Base-by-base conservation (phyloP, 805 yeast genomes). In the Yarrowia sp. region DNA sequence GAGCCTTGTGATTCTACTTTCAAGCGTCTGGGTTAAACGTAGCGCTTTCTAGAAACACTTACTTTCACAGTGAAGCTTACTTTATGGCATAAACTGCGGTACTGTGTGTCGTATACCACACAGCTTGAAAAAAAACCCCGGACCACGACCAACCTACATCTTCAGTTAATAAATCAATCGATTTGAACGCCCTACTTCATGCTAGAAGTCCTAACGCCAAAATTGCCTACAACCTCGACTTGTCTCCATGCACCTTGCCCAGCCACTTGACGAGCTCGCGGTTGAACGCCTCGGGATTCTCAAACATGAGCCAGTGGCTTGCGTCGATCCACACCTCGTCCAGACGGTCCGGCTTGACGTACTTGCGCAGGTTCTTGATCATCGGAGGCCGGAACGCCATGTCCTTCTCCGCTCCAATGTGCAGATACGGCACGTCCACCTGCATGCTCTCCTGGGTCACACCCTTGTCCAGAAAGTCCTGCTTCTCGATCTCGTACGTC, bases 381-480 rank as follows among this genome's bases (percentile, higher is more conserved):
- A 55, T 55, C 12, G 27, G 27, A 6, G 61, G 61, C 21, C 36
- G 35, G 47, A 55, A 55, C 3, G 62, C 62, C 60, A 44, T 33
- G 9, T 59, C 62, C 31, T 49, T 21, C 18, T 42, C 58, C 2
- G 62, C 62, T 7, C 60, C 60, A 4, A 59, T 14, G 24, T 47
- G 61, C 2, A 59, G 35, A 9, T 59, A 59, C 13, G 62, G 62
- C 6, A 59, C 61, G 14, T 59, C 61, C 6, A 22, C 44, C 18
- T 24, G 32, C 62, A 49, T 42, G 19, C 38, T 29, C 16, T 59
- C 60, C 10, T 12, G 7, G 3, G 31, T 27, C 6, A 29, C 7
- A 3, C 62, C 58, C 41, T 56, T 19, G 60, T 59, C 60, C 27
- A 31, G 8, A 49, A 59, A 59, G 21, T 55, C 61, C n/a, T 27